Percentiles rank a stretch among this genome's conserved stretches.
These are phyloP conservation scores for Rhodocollybia butyracea DNA, from an alignment of 768 basidiomycete species.

Conservation along the genomic window DNA sequence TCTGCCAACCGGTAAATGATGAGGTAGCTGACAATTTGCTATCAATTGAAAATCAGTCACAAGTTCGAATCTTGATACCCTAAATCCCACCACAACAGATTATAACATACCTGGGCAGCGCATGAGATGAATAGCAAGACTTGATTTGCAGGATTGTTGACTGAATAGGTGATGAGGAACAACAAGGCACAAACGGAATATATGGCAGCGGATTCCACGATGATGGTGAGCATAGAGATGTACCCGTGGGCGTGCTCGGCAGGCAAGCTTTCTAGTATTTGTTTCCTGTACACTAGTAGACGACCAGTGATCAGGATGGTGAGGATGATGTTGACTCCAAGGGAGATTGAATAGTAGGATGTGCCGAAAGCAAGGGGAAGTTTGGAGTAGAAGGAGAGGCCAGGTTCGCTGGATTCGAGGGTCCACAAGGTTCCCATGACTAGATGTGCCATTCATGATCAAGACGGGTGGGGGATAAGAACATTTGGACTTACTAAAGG, in stretches of 20 bases:
- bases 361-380: slow-evolving; percentile 2
- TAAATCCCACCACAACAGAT: no score
- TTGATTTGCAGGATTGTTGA: slow-evolving; percentile 13
- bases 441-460: neutral
- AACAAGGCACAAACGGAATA: slow-evolving; percentile 16
- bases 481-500: slow-evolving; percentile 32
- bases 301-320: slow-evolving; percentile 11
- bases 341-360: slow-evolving; percentile 11
- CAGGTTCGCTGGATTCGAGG: slow-evolving; percentile 2
- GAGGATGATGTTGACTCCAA: slow-evolving; percentile 13
- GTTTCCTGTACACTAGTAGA: slow-evolving; percentile 8
- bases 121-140: slow-evolving; percentile 1
- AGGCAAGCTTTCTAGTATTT: slow-evolving; percentile 11
- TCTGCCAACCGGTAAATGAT: slow-evolving; percentile 39
- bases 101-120: neutral
- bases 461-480: neutral
- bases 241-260: slow-evolving; percentile 13
- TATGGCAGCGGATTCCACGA: slow-evolving; percentile 21
- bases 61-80: no score
- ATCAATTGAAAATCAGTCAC: neutral
- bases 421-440: slow-evolving; percentile 7
- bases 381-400: slow-evolving; percentile 1
- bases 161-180: slow-evolving; percentile 16
- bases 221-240: slow-evolving; percentile 10
- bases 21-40: slow-evolving; percentile 37